Evolutionary conservation across 257 asterid genomes (phyloP), one percentile per base, ranked within the genome.

Genomic region (Nyctanthes arbortristis): DNA sequence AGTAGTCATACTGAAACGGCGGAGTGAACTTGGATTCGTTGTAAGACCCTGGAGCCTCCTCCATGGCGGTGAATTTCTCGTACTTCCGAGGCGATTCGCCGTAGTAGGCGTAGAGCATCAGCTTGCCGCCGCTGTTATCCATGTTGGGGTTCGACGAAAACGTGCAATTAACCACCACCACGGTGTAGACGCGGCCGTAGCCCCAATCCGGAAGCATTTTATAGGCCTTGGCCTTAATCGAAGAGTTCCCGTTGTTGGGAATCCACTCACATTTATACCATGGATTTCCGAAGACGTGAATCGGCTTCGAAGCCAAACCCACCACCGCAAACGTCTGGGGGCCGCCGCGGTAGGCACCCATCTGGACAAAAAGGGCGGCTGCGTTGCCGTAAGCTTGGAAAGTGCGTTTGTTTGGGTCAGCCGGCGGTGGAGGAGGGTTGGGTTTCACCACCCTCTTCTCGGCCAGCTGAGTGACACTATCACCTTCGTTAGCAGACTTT

Each of bases 261-360:
- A 88, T 74, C 98, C 97, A 90, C 83, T 87, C 91, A 74, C 98
- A 90, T 31, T 81, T 82, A 75, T 82, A 93, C 71, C 92, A 85
- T 0, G 96, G 96, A n/a, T 72, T 79, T 1, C 92, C 88, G 73
- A 68, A 90, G 20, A 90, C 94, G 69, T 88, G 96, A 3, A 69
- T 75, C 24, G 97, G 98, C 61, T 93, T 93, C 0, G 97, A 88
- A 4, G 96, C 89, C 37, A 93, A 82, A 10, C 96, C 96, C 66
- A 88, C 82, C 32, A 93, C 82, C 28, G 97, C 90, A 34, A 93
- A 93, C 0, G 92, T 90, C 56, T 66, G 45, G 8, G 82, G 72
- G 1, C 98, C 97, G 56, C 98, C 98, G 65, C 98, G 86, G 77
- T 93, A 93, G 8, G 97, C 96, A 4, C 97, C 95, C 95, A 93